Base-by-base conservation (phyloP, 1,284 basidiomycete species). In the Cystobasidium pallidum region DNA sequence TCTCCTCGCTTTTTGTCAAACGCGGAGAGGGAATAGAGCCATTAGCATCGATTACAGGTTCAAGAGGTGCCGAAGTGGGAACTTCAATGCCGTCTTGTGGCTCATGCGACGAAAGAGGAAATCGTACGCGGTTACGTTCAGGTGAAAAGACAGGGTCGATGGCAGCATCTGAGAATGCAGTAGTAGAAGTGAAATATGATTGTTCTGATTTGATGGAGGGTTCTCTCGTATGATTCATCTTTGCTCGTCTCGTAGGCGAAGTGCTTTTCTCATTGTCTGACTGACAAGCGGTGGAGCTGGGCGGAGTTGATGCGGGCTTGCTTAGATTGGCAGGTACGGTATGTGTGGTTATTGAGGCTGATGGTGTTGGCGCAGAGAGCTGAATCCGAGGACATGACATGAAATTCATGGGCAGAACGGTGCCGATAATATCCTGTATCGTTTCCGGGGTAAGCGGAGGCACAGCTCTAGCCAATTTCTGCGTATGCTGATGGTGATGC, bases 121-220 rank as follows among this genome's bases (percentile, higher is more conserved):
- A 17, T 17, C 15, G 43, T 15, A 57, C 19, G 4, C 15, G 28
- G 24, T 34, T 21, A 57, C 34, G 54, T 57, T 4, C 24, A 41
- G 64, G 64, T 52, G 64, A 66, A 54, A 66, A 66, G 26, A 66
- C 64, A 36, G 64, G 30, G 39, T 52, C 64, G 26, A 66, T 51
- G 24, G 28, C 49, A 52, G 49, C 21, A n/a, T 52, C 47, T 19
- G 64, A 66, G 26, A 30, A 51, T 4, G 47, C 64, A 36, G 64
- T 66, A 0, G 49, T 36, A 15, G 49, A 54, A 41, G 64, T 52
- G 19, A 66, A 43, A n/a, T 43, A 66, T 52, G 64, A 55, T 47
- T 21, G 36, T 55, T 66, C 64, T 24, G 64, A 66, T 32, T 66
- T 54, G 64, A 66, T 36, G 8, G 64, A 66, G 15, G 49, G 49